A percentile compares a stretch with the other conserved stretches of the same genome.
Evolutionary conservation across 257 asterid genomes (phyloP).

Genomic region (Perilla frutescens): DNA sequence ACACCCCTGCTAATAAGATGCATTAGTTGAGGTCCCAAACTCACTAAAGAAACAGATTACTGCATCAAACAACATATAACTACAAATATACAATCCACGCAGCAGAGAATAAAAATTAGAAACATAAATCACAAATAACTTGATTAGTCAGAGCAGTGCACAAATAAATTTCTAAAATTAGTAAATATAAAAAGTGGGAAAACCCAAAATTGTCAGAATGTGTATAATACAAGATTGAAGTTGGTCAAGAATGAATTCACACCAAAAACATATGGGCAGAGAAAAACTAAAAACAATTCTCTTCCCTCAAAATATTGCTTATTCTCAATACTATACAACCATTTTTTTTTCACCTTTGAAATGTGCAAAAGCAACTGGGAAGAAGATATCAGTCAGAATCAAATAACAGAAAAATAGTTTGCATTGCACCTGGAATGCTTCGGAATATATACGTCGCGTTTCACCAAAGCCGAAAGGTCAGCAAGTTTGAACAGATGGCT

Average conservation of each 20-base stretch:
- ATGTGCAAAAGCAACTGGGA: background rate
- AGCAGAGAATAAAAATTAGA: no score
- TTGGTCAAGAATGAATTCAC: slow-evolving; percentile 9
- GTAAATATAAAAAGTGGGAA: background rate
- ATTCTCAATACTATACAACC: slow-evolving; percentile 35
- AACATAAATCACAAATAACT: background rate
- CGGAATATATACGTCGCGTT: background rate
- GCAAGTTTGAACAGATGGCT: background rate
- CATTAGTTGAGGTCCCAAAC: no score
- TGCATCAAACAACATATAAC: no score
- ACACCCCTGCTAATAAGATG: no score
- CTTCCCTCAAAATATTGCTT: slow-evolving; percentile 37
- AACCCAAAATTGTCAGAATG: background rate
- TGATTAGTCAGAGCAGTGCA: no score
- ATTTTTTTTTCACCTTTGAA: slow-evolving; percentile 17
- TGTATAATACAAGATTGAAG: background rate
- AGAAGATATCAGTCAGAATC: background rate
- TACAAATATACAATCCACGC: no score
- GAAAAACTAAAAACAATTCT: slow-evolving; percentile 49
- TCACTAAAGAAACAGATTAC: no score
- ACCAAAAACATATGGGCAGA: slow-evolving; percentile 29
- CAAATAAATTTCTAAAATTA: background rate
- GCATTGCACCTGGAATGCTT: slow-evolving; percentile 23
- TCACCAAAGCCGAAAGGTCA: background rate
- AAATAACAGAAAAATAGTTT: background rate